Evolutionary conservation across 352 stramenopile genomes (phyloP).

Genomic region (Pythium phragmiticola): DNA sequence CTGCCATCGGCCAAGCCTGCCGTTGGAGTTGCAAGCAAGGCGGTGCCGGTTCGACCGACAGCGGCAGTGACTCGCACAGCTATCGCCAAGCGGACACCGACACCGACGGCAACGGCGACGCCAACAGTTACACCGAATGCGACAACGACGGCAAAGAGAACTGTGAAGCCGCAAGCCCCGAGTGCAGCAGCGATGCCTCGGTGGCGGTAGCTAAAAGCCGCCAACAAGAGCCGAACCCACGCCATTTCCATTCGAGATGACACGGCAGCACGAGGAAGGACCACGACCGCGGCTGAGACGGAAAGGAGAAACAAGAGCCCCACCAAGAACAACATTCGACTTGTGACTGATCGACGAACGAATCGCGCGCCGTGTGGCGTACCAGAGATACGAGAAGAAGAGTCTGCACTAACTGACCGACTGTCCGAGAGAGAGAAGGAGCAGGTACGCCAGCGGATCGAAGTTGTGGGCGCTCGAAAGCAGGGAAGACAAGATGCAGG

Average conservation of each 20-base stretch:
- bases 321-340: conserved; percentile 1
- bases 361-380: neutral
- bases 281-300: neutral
- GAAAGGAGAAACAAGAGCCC: no score
- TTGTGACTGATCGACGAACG: conserved; percentile 1
- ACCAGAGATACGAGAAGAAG: neutral
- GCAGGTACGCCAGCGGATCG: conserved; percentile 2
- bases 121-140: no score
- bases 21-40: no score
- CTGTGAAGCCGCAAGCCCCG: neutral
- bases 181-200: neutral
- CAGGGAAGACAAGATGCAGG: neutral
- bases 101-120: no score
- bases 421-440: neutral
- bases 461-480: neutral
- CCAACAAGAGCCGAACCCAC: neutral
- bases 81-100: no score
- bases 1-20: neutral
- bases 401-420: neutral
- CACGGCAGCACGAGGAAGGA: neutral
- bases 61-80: neutral
- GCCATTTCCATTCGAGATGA: neutral
- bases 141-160: no score
- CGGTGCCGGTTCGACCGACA: neutral
- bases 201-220: neutral